Evolutionary conservation across 108 stramenopile species (phyloP), one percentile per base, ranked within the genome.

Genomic region (Cylindrotheca fusiformis): DNA sequence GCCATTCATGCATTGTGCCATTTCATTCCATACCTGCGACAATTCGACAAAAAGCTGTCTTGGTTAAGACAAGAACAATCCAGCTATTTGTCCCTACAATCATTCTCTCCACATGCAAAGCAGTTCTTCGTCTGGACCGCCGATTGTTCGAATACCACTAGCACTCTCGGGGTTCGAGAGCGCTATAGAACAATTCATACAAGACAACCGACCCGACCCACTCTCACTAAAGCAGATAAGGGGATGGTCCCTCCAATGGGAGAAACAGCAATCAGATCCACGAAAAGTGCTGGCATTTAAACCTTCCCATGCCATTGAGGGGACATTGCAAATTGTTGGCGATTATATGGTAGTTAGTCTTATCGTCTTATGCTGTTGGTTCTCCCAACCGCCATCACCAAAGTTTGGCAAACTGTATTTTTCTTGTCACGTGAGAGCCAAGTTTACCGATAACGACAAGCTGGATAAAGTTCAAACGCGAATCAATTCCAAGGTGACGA

Each of bases 151-250:
- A n/a, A n/a, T n/a, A n/a, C n/a, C n/a, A n/a, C n/a, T n/a, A n/a
- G n/a, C n/a, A n/a, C n/a, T n/a, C n/a, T n/a, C n/a, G n/a, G n/a
- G n/a, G n/a, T n/a, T n/a, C n/a, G n/a, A n/a, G n/a, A 41, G 36
- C 10, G 36, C 36, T 41, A 41, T 41, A 6, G 36, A 41, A 14
- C 36, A 41, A 41, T 41, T 10, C 14, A 14, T 14, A 41, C 10
- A 41, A 6, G 36, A 76, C 47, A 61, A 74, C 54, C 87, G 85
- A 48, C 84, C 84, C 4, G 89, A 91, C 75, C 77, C 79, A 10
- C 36, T 86, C 45, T 75, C 62, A 18, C 58, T 55, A 19, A 57
- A 66, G 10, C 89, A 91, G 70, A 52, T 86, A 28, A 62, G 75
- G 48, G 58, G 24, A 23, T 73, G 84, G 77, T 19, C 20, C 1